Evolutionary conservation across 257 asterid species (phyloP).

Genomic region (Lantana camara): DNA sequence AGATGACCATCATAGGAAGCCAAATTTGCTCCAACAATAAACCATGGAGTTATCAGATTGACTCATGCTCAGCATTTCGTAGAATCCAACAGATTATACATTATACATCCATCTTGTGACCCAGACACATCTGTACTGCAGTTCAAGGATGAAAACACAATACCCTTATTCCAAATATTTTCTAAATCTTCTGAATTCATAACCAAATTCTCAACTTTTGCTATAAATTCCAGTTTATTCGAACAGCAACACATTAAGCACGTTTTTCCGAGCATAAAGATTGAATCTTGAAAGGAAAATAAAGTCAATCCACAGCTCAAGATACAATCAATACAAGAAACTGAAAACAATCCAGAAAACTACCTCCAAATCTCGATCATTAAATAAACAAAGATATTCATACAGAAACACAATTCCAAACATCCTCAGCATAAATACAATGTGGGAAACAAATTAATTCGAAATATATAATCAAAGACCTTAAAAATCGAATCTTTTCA

Average conservation of each 20-base stretch:
- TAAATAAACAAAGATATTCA: neutral
- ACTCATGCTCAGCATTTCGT: too few relatives aligned
- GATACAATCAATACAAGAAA: neutral
- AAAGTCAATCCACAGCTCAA: slow-evolving; percentile 2
- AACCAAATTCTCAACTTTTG: too few relatives aligned
- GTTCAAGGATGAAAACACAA: too few relatives aligned
- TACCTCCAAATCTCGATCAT: neutral
- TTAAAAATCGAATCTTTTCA: slow-evolving; percentile 66
- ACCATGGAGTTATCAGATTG: too few relatives aligned
- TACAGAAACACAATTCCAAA: neutral
- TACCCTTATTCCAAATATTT: too few relatives aligned
- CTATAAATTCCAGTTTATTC: neutral
- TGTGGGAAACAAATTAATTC: neutral
- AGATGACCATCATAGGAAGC: too few relatives aligned
- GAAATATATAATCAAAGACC: neutral
- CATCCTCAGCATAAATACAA: neutral
- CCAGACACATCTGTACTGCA: too few relatives aligned
- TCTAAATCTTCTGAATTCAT: too few relatives aligned
- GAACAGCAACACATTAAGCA: neutral
- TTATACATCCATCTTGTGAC: too few relatives aligned
- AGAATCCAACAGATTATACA: too few relatives aligned
- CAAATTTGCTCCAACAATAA: too few relatives aligned
- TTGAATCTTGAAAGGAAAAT: slow-evolving; percentile 3
- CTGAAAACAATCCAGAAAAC: neutral
- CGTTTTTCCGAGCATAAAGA: neutral